Evolutionary conservation across 2,329 filamentous ascomycete species (phyloP).

Genomic region (Aureobasidium sp.): DNA sequence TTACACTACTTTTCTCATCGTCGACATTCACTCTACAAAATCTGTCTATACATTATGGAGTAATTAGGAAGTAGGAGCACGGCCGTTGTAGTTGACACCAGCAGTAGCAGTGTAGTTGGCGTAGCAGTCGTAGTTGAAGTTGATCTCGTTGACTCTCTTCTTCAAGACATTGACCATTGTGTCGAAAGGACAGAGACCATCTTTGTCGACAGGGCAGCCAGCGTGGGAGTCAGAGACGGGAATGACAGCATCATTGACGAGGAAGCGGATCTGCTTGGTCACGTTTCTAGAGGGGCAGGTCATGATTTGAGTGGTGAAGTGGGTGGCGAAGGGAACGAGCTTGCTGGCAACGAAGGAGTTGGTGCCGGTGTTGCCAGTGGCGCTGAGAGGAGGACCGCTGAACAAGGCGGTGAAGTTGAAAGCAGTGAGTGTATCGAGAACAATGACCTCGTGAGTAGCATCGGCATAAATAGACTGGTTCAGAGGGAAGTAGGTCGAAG

Average conservation of each 20-base stretch:
- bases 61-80: neutral
- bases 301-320: conserved; percentile 9
- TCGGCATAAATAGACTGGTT: conserved; percentile 10
- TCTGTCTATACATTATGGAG: neutral
- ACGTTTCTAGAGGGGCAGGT: conserved; percentile 2
- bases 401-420: conserved; percentile 9
- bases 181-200: conserved; percentile 7
- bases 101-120: conserved; percentile 4
- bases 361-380: neutral
- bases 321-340: conserved; percentile 7
- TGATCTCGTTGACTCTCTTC: neutral
- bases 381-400: neutral
- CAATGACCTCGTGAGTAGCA: conserved; percentile 5
- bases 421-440: conserved; percentile 3
- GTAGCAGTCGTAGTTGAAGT: conserved; percentile 4
- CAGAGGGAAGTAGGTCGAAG: neutral
- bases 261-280: conserved; percentile 7
- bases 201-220: conserved; percentile 4
- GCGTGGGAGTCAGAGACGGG: neutral
- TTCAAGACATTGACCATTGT: neutral
- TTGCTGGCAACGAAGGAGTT: conserved; percentile 8
- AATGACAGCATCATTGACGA: conserved; percentile 6
- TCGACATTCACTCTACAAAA: neutral
- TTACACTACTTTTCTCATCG: too few relatives aligned
- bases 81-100: conserved; percentile 5